Evolutionary conservation across 257 asterid species (phyloP).

Genomic region (Ballota nigra): DNA sequence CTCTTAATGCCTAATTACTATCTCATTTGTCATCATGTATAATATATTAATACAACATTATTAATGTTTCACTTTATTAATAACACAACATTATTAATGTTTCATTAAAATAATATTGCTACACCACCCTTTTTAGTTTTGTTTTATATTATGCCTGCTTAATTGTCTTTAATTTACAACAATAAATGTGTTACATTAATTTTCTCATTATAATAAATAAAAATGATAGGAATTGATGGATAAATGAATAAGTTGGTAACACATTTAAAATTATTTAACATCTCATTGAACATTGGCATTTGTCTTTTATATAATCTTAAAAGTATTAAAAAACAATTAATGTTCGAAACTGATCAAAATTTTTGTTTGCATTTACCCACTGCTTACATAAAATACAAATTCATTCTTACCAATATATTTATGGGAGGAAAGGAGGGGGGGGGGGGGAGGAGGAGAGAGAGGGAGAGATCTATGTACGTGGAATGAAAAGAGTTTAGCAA

Average conservation of each 20-base stretch:
- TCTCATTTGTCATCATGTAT: too few relatives aligned
- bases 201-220: neutral
- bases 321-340: neutral
- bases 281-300: neutral
- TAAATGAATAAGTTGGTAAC: too few relatives aligned
- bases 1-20: too few relatives aligned
- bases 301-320: neutral
- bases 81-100: too few relatives aligned
- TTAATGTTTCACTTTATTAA: too few relatives aligned
- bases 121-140: too few relatives aligned
- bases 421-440: neutral
- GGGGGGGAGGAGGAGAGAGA: neutral
- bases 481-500: slow-evolving; percentile 10
- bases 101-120: too few relatives aligned
- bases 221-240: neutral
- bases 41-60: too few relatives aligned
- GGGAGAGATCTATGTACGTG: neutral
- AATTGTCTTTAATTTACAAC: too few relatives aligned
- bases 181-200: neutral
- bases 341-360: neutral
- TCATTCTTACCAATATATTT: slow-evolving; percentile 15
- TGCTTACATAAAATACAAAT: slow-evolving; percentile 24
- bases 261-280: neutral
- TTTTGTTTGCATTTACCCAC: slow-evolving; percentile 32
- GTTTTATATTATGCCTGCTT: too few relatives aligned